Base-by-base conservation (phyloP, 2,329 filamentous ascomycete genomes). In the Gaeumannomyces sp. region DNA sequence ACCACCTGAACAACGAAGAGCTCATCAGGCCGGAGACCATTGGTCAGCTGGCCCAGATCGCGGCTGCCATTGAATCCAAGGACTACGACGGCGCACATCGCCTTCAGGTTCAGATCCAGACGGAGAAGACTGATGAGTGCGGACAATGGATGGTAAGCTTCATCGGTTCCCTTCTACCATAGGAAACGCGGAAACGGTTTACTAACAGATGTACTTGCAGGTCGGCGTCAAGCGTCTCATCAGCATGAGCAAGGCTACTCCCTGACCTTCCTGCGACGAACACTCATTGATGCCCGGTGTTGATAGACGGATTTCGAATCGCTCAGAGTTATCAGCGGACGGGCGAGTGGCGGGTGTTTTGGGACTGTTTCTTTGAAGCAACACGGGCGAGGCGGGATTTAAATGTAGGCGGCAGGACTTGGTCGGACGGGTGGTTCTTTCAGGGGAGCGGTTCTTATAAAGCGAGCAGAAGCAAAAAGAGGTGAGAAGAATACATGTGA, bases 1-100 rank as follows among this genome's bases (percentile, higher is more conserved):
- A 99, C 73, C 93, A 97, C 76, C 82, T 99, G 60, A 99, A 98
- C 83, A 98, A 98, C 70, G 90, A 93, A 73, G 93, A 98, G 72
- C 81, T 97, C 57, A 82, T 98, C 64, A 91, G 90, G 78, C 85
- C 90, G 1, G 89, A 91, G 72, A 97, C 90, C 0, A 85, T 93
- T 62, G 81, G 85, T 67, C 82, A 88, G 73, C 80, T 93, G 71
- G 81, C 82, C 11, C 79, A 87, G 70, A 78, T 93, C 35, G 84
- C 90, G 11, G 79, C 85, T 67, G 86, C 89, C 31, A 76, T 96
- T 64, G 85, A 90, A 70, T 76, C 80, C 64, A 88, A 86, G 79
- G 82, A 95, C 70, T 93, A 90, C 69, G 83, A 86, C 58, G 80
- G 79, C 31, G 91, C 91, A 2, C 81, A 86, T 64, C 83, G 79